Base-by-base conservation (phyloP, 2,329 filamentous ascomycete species). In the Aureobasidium pullulans region DNA sequence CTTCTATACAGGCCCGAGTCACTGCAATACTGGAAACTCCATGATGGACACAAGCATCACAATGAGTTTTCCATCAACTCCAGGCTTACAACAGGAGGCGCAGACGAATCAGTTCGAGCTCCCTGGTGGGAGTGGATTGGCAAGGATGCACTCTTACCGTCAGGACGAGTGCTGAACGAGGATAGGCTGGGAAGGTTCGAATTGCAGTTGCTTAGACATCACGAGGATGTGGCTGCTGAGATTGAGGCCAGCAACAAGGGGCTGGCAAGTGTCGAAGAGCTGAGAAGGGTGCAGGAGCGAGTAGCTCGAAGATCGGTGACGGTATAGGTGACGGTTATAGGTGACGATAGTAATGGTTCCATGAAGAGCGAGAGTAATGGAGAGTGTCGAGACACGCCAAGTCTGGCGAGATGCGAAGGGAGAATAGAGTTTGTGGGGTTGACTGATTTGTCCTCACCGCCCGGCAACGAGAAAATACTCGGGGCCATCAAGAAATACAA, bases 21-120 rank as follows among this genome's bases (percentile, higher is more conserved):
- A 47, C 59, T 73, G 8, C 48, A 66, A 15, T 66, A 66, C 23
- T 73, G 71, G 71, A 60, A 61, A 34, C 63, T 73, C 1, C 60
- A 65, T 1, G 71, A 72, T 52, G 68, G 66, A 1, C 67, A 70
- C 53, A 56, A 61, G 11, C 43, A 57, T 44, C 61, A 63, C 23
- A 57, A 63, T 50, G 56, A 60, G 16, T 59, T 49, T 16, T 42
- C 59, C 6, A 54, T 63, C 59, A 60, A 63, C 28, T 48, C 54
- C 34, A 43, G 19, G 46, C 43, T 53, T 19, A 46, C 34, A 40
- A 50, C 39, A 6, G 43, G 34, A 34, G 16, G 37, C 15, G 42
- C 4, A 39, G 52, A 32, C 32, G 34, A 52, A 11, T 13, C 19
- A 19, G 34, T 31, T 39, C 42, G 43, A 19, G 36, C 59, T 31